Evolutionary conservation across 2,329 filamentous ascomycete species (phyloP).

Genomic region (Pseudogymnoascus sp.): DNA sequence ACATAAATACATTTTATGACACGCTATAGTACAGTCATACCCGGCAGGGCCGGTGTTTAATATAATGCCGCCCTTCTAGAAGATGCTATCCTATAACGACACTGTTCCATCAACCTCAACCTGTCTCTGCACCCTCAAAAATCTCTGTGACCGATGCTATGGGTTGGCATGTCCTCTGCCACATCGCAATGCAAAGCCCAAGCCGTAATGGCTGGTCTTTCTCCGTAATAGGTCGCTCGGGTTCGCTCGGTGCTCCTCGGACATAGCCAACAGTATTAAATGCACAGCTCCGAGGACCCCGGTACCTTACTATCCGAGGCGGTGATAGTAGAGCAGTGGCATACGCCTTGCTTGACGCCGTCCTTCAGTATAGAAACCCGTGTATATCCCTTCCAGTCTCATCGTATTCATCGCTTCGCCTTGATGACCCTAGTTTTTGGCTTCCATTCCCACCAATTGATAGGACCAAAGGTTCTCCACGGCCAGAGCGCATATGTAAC

Average conservation of each 20-base stretch:
- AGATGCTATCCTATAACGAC: background rate
- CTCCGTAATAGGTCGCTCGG: background rate
- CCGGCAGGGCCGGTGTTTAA: background rate
- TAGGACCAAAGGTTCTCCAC: constrained; percentile 49
- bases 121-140: background rate
- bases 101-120: background rate
- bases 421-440: constrained; percentile 37
- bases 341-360: background rate
- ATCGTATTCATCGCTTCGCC: constrained; percentile 23
- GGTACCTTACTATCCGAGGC: background rate
- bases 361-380: background rate
- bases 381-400: background rate
- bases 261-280: background rate
- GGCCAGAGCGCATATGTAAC: constrained; percentile 70
- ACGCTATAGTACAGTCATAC: constrained; percentile 10
- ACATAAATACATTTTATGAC: background rate
- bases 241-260: background rate
- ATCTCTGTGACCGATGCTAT: background rate
- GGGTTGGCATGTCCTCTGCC: background rate
- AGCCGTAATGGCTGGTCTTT: background rate
- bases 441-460: constrained; percentile 51
- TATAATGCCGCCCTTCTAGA: background rate
- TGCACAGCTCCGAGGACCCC: background rate
- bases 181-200: background rate
- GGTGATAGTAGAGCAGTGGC: background rate